These are phyloP conservation scores for Onygenales sp. DNA, from an alignment of 2,329 filamentous ascomycete genomes.

Conservation along the genomic window DNA sequence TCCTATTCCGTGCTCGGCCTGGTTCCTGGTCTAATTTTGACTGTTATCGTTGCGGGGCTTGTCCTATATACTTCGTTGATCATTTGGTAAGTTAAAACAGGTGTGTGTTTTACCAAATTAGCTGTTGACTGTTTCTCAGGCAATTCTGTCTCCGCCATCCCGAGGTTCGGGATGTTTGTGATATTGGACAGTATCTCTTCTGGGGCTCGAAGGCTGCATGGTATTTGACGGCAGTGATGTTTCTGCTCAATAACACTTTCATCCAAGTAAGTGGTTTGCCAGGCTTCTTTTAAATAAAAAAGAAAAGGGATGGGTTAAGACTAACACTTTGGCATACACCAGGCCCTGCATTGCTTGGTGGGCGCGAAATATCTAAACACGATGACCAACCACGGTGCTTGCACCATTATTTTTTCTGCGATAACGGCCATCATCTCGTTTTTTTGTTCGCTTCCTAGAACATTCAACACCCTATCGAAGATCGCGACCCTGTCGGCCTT, in stretches of 20 bases:
- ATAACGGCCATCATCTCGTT: conserved; percentile 68
- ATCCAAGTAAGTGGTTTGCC: conserved; percentile 51
- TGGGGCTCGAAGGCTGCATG: conserved; percentile 69
- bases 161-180: conserved; percentile 84
- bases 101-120: background rate
- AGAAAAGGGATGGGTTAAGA: background rate
- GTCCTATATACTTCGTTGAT: conserved; percentile 76
- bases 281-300: background rate
- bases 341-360: conserved; percentile 62
- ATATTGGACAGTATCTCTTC: conserved; percentile 92
- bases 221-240: conserved; percentile 69
- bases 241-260: conserved; percentile 88
- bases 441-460: conserved; percentile 71
- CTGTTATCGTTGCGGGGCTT: conserved; percentile 62
- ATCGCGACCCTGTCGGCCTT: conserved; percentile 69
- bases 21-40: conserved; percentile 77
- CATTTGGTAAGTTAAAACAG: conserved; percentile 41
- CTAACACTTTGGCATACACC: background rate
- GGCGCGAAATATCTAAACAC: conserved; percentile 86
- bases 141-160: conserved; percentile 86
- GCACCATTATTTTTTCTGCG: conserved; percentile 71
- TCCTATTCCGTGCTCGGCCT: conserved; percentile 82
- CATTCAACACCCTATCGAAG: conserved; percentile 70
- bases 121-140: conserved; percentile 39
- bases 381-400: conserved; percentile 62